These are phyloP conservation scores for Geranium rotundifolium DNA, from an alignment of 345 rosid genomes.

Conservation along the genomic window DNA sequence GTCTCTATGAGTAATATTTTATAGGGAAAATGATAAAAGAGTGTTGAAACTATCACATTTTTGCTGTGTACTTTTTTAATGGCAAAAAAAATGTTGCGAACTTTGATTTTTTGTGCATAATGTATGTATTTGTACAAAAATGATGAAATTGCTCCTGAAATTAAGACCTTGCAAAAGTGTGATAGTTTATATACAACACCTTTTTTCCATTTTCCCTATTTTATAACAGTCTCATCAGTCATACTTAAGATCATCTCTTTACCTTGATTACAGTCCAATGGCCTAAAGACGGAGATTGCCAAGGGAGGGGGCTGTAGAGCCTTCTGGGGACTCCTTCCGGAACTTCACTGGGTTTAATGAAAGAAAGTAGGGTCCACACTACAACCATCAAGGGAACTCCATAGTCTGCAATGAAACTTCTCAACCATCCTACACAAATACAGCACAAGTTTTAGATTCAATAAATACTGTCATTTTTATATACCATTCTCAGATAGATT, in stretches of 20 bases:
- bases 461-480: neutral
- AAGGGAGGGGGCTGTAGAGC: conserved; percentile 63
- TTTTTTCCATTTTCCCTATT: no score
- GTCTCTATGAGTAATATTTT: no score
- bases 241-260: neutral
- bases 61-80: no score
- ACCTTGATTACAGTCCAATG: conserved; percentile 83
- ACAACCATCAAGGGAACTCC: conserved; percentile 85
- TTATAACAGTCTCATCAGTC: no score
- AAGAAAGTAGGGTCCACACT: conserved; percentile 67
- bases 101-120: no score
- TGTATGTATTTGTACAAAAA: no score
- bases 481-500: neutral
- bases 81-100: no score
- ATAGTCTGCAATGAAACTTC: conserved; percentile 68
- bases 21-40: no score
- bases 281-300: conserved; percentile 43
- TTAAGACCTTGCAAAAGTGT: no score
- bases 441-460: conserved; percentile 2
- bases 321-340: conserved; percentile 73
- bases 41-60: no score
- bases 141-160: no score
- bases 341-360: conserved; percentile 27
- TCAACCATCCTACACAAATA: conserved; percentile 29
- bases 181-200: no score